Evolutionary conservation across 2,329 filamentous ascomycete genomes (phyloP).

Genomic region (Diaporthe capsici): DNA sequence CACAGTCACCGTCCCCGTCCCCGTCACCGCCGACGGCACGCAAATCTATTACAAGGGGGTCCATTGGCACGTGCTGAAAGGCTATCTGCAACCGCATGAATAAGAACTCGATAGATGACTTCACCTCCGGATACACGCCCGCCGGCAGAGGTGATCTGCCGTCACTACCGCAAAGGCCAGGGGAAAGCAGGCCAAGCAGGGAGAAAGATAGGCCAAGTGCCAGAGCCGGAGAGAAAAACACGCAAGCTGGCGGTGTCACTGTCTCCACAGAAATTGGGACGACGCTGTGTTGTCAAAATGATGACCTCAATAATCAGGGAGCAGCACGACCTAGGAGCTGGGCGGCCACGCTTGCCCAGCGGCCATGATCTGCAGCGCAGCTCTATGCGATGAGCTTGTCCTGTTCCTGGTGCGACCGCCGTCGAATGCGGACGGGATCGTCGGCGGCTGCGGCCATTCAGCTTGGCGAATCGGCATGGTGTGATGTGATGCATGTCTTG

Average conservation of each 20-base stretch:
- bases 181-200: neutral
- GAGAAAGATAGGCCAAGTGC: neutral
- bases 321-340: neutral
- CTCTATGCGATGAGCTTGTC: constrained; percentile 27
- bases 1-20: neutral
- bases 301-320: constrained; percentile 29
- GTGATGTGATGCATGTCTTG: constrained; percentile 28
- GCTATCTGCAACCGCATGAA: constrained; percentile 1
- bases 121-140: neutral
- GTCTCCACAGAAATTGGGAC: constrained; percentile 8
- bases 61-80: constrained; percentile 19
- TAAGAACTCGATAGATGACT: neutral
- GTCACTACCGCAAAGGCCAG: neutral
- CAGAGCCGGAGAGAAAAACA: neutral
- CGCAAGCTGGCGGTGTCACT: constrained; percentile 24
- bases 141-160: constrained; percentile 6
- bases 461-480: constrained; percentile 16
- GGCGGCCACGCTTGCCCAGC: constrained; percentile 3
- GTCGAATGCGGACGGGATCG: constrained; percentile 13
- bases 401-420: constrained; percentile 28
- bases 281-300: constrained; percentile 27
- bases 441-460: constrained; percentile 6
- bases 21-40: constrained; percentile 19
- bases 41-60: neutral
- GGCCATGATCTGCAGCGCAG: constrained; percentile 21